phyloP scores from a whole-genome alignment of 352 stramenopile genomes.

The Phytophthora fragariaefolia region DNA sequence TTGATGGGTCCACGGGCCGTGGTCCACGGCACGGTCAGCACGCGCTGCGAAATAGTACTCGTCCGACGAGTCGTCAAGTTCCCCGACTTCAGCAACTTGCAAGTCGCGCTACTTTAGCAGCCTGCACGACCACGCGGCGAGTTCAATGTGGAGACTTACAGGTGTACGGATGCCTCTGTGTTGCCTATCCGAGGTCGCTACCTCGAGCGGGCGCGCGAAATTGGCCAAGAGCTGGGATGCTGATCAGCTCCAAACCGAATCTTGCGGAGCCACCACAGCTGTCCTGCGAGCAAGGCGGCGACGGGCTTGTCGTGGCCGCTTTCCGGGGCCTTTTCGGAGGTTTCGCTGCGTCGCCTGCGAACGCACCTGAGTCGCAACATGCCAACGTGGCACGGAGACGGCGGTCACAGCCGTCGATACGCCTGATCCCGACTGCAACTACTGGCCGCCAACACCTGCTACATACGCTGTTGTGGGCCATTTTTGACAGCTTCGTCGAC shows the following conservation, averaged over 20 bases:
- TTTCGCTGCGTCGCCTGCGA: not conserved
- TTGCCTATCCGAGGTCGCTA: conserved; percentile 7
- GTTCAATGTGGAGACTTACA: not conserved
- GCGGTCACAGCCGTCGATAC: not conserved
- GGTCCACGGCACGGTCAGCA: not conserved
- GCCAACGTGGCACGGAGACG: conserved; percentile 13
- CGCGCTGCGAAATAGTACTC: conserved; percentile 25
- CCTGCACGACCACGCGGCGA: not conserved
- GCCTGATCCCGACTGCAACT: conserved; percentile 29
- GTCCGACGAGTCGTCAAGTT: no score
- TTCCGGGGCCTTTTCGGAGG: conserved; percentile 15
- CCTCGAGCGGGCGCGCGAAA: conserved; percentile 17
- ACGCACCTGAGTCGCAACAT: conserved; percentile 19
- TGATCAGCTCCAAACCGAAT: conserved; percentile 20
- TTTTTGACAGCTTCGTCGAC: not conserved
- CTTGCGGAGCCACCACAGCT: not conserved
- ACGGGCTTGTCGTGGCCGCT: not conserved
- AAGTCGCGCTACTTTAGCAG: not conserved
- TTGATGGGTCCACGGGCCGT: not conserved
- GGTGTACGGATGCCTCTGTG: conserved; percentile 5
- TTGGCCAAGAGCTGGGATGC: not conserved
- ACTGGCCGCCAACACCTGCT: not conserved
- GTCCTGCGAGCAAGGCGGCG: conserved; percentile 6
- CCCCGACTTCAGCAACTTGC: not conserved
- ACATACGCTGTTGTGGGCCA: no score